Conservation (phyloP, 78 protist species). For the Dictyostelium brefeldianum region DNA sequence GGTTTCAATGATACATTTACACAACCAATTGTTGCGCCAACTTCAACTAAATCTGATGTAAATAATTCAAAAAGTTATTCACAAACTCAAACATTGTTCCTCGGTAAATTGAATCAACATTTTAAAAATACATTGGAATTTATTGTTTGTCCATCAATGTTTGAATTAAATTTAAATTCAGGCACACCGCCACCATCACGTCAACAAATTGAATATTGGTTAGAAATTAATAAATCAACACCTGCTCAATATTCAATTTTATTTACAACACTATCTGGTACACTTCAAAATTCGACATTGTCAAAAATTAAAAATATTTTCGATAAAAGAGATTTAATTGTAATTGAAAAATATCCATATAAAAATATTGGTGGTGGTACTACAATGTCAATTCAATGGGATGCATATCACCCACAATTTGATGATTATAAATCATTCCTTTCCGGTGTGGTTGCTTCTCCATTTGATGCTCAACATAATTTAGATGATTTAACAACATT, state of each 20-base stretch:
- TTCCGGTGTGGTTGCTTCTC: slow-evolving; percentile 63
- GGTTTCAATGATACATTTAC: slow-evolving; percentile 45
- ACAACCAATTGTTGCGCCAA: slow-evolving; percentile 40
- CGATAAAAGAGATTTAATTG: slow-evolving; percentile 36
- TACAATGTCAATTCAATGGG: slow-evolving; percentile 24
- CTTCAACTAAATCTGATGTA: slow-evolving; percentile 33
- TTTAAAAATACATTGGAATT: not conserved
- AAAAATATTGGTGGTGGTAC: not conserved
- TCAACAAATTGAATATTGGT: slow-evolving; percentile 79
- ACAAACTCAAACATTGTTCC: slow-evolving; percentile 21
- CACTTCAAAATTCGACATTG: not conserved
- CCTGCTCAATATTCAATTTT: not conserved
- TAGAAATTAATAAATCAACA: slow-evolving; percentile 31
- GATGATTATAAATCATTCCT: not conserved
- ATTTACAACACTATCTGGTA: slow-evolving; percentile 43
- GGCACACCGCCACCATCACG: slow-evolving; percentile 39
- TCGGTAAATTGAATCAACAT: not conserved
- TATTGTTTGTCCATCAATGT: slow-evolving; percentile 44
- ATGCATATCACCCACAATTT: slow-evolving; percentile 24
- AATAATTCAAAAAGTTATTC: slow-evolving; percentile 65
- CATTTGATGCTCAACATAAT: slow-evolving; percentile 17
- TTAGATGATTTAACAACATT: slow-evolving; percentile 13
- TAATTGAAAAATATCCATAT: slow-evolving; percentile 68
- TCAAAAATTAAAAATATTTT: slow-evolving; percentile 48
- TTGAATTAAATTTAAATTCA: slow-evolving; percentile 28